phyloP scores from a whole-genome alignment of 805 yeast genomes.

The Blastobotrys americana region DNA sequence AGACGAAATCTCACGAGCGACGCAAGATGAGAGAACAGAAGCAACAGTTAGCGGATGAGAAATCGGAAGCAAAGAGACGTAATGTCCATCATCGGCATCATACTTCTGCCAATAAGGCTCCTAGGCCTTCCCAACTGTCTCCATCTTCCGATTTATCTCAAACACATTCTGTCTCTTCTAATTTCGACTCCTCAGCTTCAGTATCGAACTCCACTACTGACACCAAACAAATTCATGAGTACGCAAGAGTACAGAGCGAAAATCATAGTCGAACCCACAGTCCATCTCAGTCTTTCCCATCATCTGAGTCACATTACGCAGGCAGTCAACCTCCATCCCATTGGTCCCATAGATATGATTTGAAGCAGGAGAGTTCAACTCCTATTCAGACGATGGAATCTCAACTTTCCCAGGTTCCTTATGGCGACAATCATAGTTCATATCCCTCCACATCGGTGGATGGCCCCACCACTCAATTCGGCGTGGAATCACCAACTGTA shows the following conservation, averaged over 20 bases:
- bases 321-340: not conserved
- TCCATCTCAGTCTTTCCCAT: not conserved
- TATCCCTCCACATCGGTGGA: too few species aligned
- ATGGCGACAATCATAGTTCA: not conserved
- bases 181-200: not conserved
- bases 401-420: not conserved
- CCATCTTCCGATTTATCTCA: too few species aligned
- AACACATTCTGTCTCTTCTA: not conserved
- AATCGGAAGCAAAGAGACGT: not conserved
- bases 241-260: not conserved
- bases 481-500: not conserved
- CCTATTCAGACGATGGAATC: too few species aligned
- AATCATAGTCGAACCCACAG: not conserved
- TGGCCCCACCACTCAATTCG: not conserved
- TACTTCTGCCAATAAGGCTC: not conserved
- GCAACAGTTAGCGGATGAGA: constrained; percentile 4
- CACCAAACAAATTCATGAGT: not conserved
- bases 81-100: not conserved
- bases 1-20: constrained; percentile 22
- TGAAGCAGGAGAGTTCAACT: too few species aligned
- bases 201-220: not conserved
- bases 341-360: too few species aligned
- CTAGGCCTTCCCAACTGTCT: too few species aligned
- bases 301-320: not conserved
- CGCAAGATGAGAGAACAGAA: constrained; percentile 17